Evolutionary conservation across 345 rosid species (phyloP).

Genomic region (Salix arbutifolia): DNA sequence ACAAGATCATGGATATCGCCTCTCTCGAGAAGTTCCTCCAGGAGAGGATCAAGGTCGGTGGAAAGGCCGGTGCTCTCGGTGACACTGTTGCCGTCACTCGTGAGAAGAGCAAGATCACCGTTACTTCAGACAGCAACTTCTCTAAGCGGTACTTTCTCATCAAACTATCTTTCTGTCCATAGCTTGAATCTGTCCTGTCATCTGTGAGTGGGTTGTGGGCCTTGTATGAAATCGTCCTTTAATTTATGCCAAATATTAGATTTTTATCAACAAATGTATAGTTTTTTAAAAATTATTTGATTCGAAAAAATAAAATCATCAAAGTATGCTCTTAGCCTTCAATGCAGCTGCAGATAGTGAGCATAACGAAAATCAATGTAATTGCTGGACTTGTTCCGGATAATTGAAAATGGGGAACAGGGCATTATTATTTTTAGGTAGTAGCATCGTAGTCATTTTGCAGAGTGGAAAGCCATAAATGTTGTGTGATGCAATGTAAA

Average conservation of each 20-base stretch:
- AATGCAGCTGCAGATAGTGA: not conserved
- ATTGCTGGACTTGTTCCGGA: not conserved
- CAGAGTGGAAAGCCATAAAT: too few species aligned
- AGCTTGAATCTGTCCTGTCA: not conserved
- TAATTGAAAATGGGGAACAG: not conserved
- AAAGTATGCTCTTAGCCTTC: not conserved
- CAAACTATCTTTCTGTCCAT: not conserved
- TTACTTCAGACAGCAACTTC: slow-evolving; percentile 17
- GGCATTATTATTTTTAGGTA: not conserved
- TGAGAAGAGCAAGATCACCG: slow-evolving; percentile 28
- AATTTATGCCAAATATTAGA: too few species aligned
- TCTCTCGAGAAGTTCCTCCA: slow-evolving; percentile 30
- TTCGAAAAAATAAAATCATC: not conserved
- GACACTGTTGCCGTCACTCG: slow-evolving; percentile 21
- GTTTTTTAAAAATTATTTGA: not conserved
- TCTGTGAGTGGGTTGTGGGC: not conserved
- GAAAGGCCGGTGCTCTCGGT: slow-evolving; percentile 29
- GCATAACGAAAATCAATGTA: not conserved
- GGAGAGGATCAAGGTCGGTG: slow-evolving; percentile 27
- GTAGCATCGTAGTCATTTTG: not conserved
- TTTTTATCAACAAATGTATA: too few species aligned
- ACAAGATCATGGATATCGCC: slow-evolving; percentile 30
- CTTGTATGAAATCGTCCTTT: too few species aligned
- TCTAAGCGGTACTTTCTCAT: slow-evolving; percentile 15
- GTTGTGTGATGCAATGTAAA: too few species aligned